Base-by-base conservation (phyloP, 495 filamentous ascomycete species). In the Aspergillus saccharolyticus region DNA sequence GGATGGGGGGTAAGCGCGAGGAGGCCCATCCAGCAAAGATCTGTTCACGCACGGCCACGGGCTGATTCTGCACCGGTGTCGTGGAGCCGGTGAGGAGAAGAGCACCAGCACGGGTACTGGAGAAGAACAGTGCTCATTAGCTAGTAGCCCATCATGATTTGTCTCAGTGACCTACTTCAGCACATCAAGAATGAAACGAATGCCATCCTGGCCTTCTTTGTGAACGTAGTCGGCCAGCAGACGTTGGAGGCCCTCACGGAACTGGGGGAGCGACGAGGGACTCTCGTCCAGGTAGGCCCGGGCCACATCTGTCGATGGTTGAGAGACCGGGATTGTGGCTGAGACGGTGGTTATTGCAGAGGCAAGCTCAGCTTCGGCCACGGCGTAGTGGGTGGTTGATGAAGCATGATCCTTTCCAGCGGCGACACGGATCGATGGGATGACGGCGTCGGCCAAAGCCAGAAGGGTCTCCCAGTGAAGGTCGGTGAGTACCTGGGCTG, bases 91-190 rank as follows among this genome's bases (percentile, higher is more conserved):
- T 91, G 17, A 86, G 68, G 16, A 89, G 67, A n/a, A 89, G 66
- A 33, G 84, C 89, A 7, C 88, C 89, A 0, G 83, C 71, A n/a
- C 78, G 78, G 24, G 87, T 88, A 56, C 87, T 92, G 65, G 3
- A 30, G 4, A 30, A 30, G 19, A 4, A 2, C 5, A 15, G 12
- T 12, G 24, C 42, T 44, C 1, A 60, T 52, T 46, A 57, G 50
- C 62, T 53, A 52, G 17, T 28, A 28, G 20, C 17, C 58, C n/a
- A 19, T 25, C 45, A 5, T n/a, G 1, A 16, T 33, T 45, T 16
- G 44, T 44, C 5, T 28, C 8, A 16, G 18, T 49, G 52, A 61
- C 78, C 54, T 77, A 85, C 82, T 83, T 80, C 33, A 85, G 65
- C 0, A 78, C 71, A 28, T 67, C 79, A 58, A 85, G 52, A 21